Evolutionary conservation across 345 rosid species (phyloP).

Genomic region (Corchorus olitorius): DNA sequence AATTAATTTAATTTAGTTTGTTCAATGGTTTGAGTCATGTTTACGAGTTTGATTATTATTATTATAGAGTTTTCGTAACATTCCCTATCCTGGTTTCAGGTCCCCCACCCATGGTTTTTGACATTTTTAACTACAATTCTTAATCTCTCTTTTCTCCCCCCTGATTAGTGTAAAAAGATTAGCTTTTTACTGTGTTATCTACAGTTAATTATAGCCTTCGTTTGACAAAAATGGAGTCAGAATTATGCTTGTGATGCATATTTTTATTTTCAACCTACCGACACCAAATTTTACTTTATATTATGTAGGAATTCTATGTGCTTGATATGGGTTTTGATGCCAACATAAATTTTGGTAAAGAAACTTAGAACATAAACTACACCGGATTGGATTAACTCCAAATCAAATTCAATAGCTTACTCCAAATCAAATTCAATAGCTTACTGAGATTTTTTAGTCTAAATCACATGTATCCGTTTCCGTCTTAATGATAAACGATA

Average conservation of each 20-base stretch:
- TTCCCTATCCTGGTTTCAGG: slow-evolving; percentile 4
- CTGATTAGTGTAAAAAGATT: not conserved
- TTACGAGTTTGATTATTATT: not conserved
- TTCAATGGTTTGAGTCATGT: not conserved
- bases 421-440: too few relatives aligned
- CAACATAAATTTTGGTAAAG: too few relatives aligned
- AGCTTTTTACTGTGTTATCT: not conserved
- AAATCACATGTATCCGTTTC: too few relatives aligned
- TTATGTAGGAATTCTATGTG: not conserved
- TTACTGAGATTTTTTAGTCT: too few relatives aligned
- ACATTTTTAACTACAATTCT: not conserved
- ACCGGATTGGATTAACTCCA: too few relatives aligned
- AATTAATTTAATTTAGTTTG: not conserved
- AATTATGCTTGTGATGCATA: not conserved
- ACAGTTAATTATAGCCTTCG: not conserved
- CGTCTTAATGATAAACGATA: too few relatives aligned
- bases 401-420: too few relatives aligned
- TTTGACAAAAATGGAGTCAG: not conserved
- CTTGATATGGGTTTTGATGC: not conserved
- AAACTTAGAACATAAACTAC: too few relatives aligned
- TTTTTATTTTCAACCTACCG: not conserved
- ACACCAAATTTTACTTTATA: not conserved
- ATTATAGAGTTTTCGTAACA: not conserved
- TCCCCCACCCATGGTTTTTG: slow-evolving; percentile 21
- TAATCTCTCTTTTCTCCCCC: not conserved